These are phyloP conservation scores for Cercospora janseana DNA, from an alignment of 2,329 filamentous ascomycete species.

Conservation along the genomic window DNA sequence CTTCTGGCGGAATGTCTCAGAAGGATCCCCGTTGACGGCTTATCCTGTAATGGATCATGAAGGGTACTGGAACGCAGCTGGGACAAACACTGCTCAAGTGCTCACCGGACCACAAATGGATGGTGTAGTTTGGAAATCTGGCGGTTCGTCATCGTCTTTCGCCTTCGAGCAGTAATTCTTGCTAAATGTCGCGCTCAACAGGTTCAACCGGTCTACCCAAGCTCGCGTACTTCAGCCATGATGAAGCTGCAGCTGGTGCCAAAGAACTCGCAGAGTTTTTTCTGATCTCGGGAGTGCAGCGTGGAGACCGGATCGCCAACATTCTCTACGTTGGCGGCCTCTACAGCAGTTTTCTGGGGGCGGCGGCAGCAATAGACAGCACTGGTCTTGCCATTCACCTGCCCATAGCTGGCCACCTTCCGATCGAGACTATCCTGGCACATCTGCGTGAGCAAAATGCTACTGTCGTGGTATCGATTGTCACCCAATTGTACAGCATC, in stretches of 20 bases:
- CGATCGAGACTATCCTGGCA: too few species aligned
- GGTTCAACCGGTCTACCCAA: too few species aligned
- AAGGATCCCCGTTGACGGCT: too few species aligned
- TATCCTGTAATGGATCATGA: not conserved
- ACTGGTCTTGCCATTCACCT: conserved; percentile 5
- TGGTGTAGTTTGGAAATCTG: conserved; percentile 5
- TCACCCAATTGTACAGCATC: conserved; percentile 9
- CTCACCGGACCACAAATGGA: conserved; percentile 4
- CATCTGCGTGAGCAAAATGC: too few species aligned
- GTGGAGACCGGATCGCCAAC: conserved; percentile 5
- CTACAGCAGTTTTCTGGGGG: conserved; percentile 1
- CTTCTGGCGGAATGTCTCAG: too few species aligned
- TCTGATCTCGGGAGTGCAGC: not conserved
- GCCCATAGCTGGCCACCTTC: too few species aligned
- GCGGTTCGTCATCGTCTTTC: too few species aligned
- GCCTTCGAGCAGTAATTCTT: too few species aligned
- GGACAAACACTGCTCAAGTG: not conserved
- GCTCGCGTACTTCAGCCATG: too few species aligned
- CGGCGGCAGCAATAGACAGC: not conserved
- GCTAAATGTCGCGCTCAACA: too few species aligned
- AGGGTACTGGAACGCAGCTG: conserved; percentile 4
- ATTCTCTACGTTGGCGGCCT: conserved; percentile 7
- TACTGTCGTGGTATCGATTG: too few species aligned
- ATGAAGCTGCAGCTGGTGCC: conserved; percentile 4
- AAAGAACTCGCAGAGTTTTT: not conserved